phyloP scores from a whole-genome alignment of 1,284 basidiomycete genomes.

The Prillingera fragicola region DNA sequence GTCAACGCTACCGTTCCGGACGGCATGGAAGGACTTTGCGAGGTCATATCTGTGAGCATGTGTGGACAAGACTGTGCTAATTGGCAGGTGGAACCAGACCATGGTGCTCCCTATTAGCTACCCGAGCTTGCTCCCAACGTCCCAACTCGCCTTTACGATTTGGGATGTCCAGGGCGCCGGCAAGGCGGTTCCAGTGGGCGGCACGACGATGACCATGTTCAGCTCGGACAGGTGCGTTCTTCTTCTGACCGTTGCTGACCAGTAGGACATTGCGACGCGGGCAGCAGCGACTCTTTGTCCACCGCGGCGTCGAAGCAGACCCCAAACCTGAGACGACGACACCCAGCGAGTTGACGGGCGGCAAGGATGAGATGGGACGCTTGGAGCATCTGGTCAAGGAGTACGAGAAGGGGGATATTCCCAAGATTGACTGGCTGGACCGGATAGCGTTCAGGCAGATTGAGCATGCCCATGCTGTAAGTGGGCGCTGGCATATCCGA shows the following conservation, averaged over 20 bases:
- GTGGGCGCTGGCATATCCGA: conserved; percentile 39
- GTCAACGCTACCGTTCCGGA: conserved; percentile 80
- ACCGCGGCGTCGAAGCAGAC: conserved; percentile 78
- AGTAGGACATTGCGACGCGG: conserved; percentile 77
- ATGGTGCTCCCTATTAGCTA: conserved; percentile 85
- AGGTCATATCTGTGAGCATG: conserved; percentile 63
- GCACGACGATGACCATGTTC: conserved; percentile 82
- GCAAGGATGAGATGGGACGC: conserved; percentile 83
- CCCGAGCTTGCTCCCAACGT: conserved; percentile 77
- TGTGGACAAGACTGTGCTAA: conserved; percentile 27
- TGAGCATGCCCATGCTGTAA: conserved; percentile 81
- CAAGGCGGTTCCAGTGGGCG: conserved; percentile 71
- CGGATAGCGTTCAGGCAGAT: conserved; percentile 87
- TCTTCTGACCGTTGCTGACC: not conserved
- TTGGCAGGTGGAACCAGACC: conserved; percentile 85
- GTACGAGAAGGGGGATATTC: conserved; percentile 89
- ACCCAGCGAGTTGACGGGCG: conserved; percentile 65
- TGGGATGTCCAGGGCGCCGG: conserved; percentile 85
- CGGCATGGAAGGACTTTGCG: conserved; percentile 87
- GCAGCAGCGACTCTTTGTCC: conserved; percentile 81
- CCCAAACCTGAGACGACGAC: conserved; percentile 73
- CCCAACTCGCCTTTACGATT: conserved; percentile 88
- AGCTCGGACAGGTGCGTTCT: conserved; percentile 73
- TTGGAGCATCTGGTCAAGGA: conserved; percentile 96
- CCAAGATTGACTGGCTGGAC: conserved; percentile 93